A percentile compares a stretch with the other conserved stretches of the same genome.
phyloP scores from a whole-genome alignment of 495 filamentous ascomycete genomes.

The Cairneyella variabilis region DNA sequence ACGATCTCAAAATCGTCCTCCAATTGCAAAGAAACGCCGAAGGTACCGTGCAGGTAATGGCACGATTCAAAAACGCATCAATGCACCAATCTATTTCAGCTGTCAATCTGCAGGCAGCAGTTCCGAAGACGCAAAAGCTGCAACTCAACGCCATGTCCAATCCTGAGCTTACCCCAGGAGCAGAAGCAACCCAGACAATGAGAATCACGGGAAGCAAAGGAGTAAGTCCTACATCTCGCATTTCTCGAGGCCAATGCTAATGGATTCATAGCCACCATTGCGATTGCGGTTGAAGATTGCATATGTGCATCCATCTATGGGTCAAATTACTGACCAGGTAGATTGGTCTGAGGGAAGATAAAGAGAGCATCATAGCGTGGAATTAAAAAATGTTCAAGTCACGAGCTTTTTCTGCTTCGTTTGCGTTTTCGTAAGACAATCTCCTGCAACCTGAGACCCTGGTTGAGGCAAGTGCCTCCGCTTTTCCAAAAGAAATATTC shows the following conservation, averaged over 20 bases:
- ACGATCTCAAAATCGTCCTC: slow-evolving; percentile 75
- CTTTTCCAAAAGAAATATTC: no score
- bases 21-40: slow-evolving; percentile 75
- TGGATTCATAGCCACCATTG: slow-evolving; percentile 52
- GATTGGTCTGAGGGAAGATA: slow-evolving; percentile 82
- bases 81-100: slow-evolving; percentile 58
- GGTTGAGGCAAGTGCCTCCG: no score
- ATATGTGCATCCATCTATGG: slow-evolving; percentile 65
- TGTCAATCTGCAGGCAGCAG: slow-evolving; percentile 86
- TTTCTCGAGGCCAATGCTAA: slow-evolving; percentile 2
- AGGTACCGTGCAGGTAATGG: slow-evolving; percentile 68
- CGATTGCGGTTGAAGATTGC: slow-evolving; percentile 82
- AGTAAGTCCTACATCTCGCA: slow-evolving; percentile 53
- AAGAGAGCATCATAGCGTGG: neutral
- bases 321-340: slow-evolving; percentile 81
- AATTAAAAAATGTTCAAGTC: no score
- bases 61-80: slow-evolving; percentile 76
- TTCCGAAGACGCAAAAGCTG: slow-evolving; percentile 91
- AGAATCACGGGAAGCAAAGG: slow-evolving; percentile 77
- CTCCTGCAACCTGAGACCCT: no score
- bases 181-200: slow-evolving; percentile 86
- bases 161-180: slow-evolving; percentile 66
- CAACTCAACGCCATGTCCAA: slow-evolving; percentile 84
- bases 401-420: no score
- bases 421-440: no score